Conservation (phyloP, 192 early-diverging fungal species). For the Rhizophagus clarus region DNA sequence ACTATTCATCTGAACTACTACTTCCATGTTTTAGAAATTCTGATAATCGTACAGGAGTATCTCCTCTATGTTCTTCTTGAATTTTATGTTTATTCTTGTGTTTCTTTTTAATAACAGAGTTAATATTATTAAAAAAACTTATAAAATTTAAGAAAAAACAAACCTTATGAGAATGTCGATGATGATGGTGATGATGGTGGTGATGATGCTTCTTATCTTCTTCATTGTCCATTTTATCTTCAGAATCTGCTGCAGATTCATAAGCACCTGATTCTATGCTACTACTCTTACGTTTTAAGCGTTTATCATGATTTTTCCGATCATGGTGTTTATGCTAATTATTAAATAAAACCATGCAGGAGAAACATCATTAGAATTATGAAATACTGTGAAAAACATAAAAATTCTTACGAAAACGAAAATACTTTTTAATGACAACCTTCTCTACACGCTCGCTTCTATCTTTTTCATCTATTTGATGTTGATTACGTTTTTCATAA, state of each 20-base stretch:
- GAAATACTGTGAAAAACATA: no score
- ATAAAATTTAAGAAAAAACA: not conserved
- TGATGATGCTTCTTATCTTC: not conserved
- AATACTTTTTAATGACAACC: not conserved
- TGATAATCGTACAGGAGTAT: constrained; percentile 10
- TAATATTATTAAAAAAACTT: not conserved
- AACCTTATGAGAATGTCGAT: constrained; percentile 12
- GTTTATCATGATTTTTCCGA: not conserved
- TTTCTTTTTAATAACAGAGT: not conserved
- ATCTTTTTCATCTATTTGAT: not conserved
- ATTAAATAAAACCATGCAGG: not conserved
- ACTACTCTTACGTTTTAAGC: not conserved
- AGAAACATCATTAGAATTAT: not conserved
- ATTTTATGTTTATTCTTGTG: constrained; percentile 18
- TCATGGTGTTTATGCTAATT: not conserved
- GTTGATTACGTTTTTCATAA: not conserved
- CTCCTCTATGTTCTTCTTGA: constrained; percentile 15
- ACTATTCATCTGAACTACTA: constrained; percentile 26
- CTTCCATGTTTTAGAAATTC: constrained; percentile 23
- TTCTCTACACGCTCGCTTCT: not conserved
- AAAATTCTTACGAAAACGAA: not conserved
- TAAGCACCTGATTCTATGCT: not conserved
- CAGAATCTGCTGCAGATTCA: not conserved
- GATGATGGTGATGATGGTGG: not conserved
- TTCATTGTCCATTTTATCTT: not conserved